Evolutionary conservation across 2,329 filamentous ascomycete genomes (phyloP).

Genomic region (Zymoseptoria passerinii): DNA sequence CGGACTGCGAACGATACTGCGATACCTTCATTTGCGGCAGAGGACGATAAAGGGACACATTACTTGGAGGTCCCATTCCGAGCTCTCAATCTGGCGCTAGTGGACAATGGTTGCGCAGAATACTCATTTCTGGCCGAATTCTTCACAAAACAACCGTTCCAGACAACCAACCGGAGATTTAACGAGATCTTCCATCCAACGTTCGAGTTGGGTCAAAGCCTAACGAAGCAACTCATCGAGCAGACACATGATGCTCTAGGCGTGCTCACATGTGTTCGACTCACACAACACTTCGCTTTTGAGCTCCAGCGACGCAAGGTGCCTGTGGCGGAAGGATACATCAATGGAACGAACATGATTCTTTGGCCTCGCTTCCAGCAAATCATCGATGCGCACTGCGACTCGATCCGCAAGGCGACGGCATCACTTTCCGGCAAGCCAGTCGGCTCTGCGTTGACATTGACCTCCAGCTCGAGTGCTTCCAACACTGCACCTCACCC

Average conservation of each 20-base stretch:
- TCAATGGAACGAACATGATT: constrained; percentile 92
- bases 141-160: constrained; percentile 70
- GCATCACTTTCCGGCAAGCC: constrained; percentile 40
- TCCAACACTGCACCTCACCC: constrained; percentile 79
- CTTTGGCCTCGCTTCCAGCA: constrained; percentile 94
- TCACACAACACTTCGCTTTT: constrained; percentile 92
- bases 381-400: constrained; percentile 87
- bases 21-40: constrained; percentile 78
- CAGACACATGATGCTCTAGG: constrained; percentile 78
- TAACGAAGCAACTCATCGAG: constrained; percentile 69
- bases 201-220: constrained; percentile 68
- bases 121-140: constrained; percentile 90
- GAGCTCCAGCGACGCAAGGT: constrained; percentile 86
- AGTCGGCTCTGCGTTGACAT: constrained; percentile 45
- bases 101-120: constrained; percentile 90
- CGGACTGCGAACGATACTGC: constrained; percentile 65
- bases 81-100: constrained; percentile 85
- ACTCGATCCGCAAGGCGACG: constrained; percentile 62
- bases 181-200: constrained; percentile 82
- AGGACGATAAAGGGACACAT: constrained; percentile 78
- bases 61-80: constrained; percentile 87
- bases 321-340: constrained; percentile 79
- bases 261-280: constrained; percentile 77
- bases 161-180: constrained; percentile 74
- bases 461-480: constrained; percentile 50